Evolutionary conservation across 441 rosid species (phyloP).

Genomic region (Hypseocharis bilobata): DNA sequence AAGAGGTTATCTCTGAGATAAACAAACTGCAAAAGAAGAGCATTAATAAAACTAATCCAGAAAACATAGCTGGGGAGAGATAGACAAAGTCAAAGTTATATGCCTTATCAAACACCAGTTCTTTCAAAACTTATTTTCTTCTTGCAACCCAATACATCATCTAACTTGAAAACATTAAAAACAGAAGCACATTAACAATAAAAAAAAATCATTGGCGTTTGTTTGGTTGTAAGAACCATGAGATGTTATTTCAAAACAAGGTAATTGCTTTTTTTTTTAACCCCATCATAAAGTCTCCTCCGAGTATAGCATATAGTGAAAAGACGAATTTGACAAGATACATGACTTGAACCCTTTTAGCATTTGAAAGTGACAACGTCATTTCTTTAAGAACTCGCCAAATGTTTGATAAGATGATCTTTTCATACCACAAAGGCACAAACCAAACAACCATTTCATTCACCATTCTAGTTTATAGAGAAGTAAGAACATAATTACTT

Average conservation of each 20-base stretch:
- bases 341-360: too few relatives aligned
- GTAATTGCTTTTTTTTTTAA: too few relatives aligned
- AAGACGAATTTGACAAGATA: neutral
- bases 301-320: neutral
- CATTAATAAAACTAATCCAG: conserved; percentile 3
- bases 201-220: too few relatives aligned
- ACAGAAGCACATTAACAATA: too few relatives aligned
- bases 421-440: neutral
- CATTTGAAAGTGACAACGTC: too few relatives aligned
- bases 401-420: neutral
- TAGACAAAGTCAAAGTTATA: neutral
- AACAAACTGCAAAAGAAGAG: conserved; percentile 63
- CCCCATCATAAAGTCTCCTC: too few relatives aligned
- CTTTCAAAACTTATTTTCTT: too few relatives aligned
- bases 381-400: neutral
- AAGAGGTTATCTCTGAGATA: conserved; percentile 94
- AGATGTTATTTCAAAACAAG: too few relatives aligned
- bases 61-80: neutral
- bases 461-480: neutral
- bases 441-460: neutral
- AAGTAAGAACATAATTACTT: neutral
- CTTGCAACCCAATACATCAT: too few relatives aligned
- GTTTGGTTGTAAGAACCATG: too few relatives aligned
- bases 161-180: too few relatives aligned
- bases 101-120: too few relatives aligned